Evolutionary conservation across 192 early-diverging fungal genomes (phyloP).

Genomic region (Podila epigama): DNA sequence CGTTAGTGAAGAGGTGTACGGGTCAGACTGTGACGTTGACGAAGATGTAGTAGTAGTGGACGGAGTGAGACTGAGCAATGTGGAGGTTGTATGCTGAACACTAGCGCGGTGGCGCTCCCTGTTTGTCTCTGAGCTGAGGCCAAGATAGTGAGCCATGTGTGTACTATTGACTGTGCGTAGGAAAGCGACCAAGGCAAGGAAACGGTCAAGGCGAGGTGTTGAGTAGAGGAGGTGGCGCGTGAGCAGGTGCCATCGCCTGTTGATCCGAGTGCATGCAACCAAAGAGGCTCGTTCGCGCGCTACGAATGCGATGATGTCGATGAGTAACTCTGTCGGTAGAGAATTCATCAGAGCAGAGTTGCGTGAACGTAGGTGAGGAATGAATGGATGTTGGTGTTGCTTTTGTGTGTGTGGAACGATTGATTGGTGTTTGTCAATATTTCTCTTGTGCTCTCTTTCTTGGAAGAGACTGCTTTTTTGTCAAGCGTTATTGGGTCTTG

Average conservation of each 20-base stretch:
- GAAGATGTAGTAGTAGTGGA: background rate
- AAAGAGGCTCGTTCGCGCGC: constrained; percentile 9
- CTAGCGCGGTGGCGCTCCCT: background rate
- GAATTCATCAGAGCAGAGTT: constrained; percentile 36
- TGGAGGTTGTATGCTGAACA: background rate
- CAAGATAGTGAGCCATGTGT: background rate
- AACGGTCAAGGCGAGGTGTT: constrained; percentile 1
- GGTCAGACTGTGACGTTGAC: background rate
- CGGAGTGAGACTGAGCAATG: background rate
- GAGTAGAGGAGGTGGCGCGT: constrained; percentile 20
- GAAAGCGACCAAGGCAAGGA: constrained; percentile 6
- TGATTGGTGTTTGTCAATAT: too few relatives aligned
- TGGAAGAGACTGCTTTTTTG: too few relatives aligned
- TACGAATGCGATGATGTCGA: constrained; percentile 15
- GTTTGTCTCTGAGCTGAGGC: background rate
- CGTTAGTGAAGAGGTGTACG: background rate
- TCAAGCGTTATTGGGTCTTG: too few relatives aligned
- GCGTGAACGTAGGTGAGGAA: background rate
- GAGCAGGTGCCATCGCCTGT: constrained; percentile 25
- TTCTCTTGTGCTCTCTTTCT: too few relatives aligned
- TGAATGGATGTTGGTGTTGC: too few relatives aligned
- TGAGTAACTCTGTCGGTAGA: constrained; percentile 30
- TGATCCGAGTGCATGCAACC: constrained; percentile 20
- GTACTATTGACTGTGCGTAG: constrained; percentile 5
- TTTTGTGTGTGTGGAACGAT: too few relatives aligned